Evolutionary conservation across 1,139 yeast species (phyloP).

Genomic region (Zygoascus sp.): DNA sequence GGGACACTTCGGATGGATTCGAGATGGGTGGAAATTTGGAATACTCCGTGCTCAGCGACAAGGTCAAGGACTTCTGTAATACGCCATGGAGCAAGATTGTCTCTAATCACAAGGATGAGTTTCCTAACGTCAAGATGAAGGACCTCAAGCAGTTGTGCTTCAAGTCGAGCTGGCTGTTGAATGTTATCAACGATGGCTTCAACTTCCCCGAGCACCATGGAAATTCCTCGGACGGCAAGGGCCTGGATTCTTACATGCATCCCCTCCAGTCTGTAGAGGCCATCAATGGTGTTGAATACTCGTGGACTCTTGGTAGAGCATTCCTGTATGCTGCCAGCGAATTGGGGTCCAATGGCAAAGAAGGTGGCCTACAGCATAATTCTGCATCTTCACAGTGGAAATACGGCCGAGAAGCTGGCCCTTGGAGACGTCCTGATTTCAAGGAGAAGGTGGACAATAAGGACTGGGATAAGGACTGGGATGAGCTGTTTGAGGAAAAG

Average conservation of each 20-base stretch:
- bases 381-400: slow-evolving; percentile 40
- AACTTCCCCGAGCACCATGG: slow-evolving; percentile 48
- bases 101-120: slow-evolving; percentile 26
- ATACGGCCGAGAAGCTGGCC: slow-evolving; percentile 26
- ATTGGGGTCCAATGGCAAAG: slow-evolving; percentile 49
- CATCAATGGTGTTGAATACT: slow-evolving; percentile 60
- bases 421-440: slow-evolving; percentile 18
- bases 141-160: slow-evolving; percentile 56
- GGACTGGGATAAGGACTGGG: slow-evolving; percentile 34
- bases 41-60: slow-evolving; percentile 38
- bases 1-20: slow-evolving; percentile 60
- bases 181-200: slow-evolving; percentile 66
- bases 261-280: slow-evolving; percentile 59
- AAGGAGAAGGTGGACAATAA: slow-evolving; percentile 17
- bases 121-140: slow-evolving; percentile 36
- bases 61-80: slow-evolving; percentile 46
- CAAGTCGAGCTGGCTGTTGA: slow-evolving; percentile 67
- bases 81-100: slow-evolving; percentile 39
- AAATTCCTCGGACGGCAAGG: slow-evolving; percentile 14
- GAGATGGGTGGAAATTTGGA: slow-evolving; percentile 39
- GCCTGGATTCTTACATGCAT: slow-evolving; percentile 32
- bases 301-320: slow-evolving; percentile 86
- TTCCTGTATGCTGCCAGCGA: slow-evolving; percentile 52
- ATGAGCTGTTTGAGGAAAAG: slow-evolving; percentile 31
- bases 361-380: slow-evolving; percentile 41